Evolutionary conservation across 345 rosid species (phyloP).

Genomic region (Crucihimalaya himalaica): DNA sequence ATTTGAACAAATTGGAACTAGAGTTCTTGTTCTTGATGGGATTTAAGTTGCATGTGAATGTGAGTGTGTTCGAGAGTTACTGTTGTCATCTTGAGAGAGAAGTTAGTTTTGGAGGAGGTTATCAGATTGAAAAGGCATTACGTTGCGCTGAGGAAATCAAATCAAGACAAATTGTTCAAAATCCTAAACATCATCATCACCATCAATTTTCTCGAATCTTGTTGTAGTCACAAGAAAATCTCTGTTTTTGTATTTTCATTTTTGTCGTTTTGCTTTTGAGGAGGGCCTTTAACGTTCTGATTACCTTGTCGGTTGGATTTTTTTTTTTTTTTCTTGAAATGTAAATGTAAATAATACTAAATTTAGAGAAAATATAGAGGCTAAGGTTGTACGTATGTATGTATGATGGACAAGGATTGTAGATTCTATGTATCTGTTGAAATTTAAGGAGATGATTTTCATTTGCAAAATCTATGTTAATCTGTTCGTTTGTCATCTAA

Average conservation of each 20-base stretch:
- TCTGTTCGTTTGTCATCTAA: conserved; percentile 26
- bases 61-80: conserved; percentile 89
- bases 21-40: conserved; percentile 88
- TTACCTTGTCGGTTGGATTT: conserved; percentile 40
- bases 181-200: conserved; percentile 43
- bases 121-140: conserved; percentile 77
- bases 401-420: conserved; percentile 18
- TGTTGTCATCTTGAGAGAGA: conserved; percentile 89
- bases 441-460: background rate
- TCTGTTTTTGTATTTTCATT: background rate
- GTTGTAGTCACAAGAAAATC: conserved; percentile 41
- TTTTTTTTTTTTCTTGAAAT: background rate
- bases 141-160: conserved; percentile 88
- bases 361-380: conserved; percentile 20
- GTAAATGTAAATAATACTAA: conserved; percentile 33
- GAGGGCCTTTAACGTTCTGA: conserved; percentile 36
- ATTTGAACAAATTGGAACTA: conserved; percentile 71
- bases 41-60: conserved; percentile 83
- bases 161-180: conserved; percentile 55
- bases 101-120: conserved; percentile 86
- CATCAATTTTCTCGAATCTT: conserved; percentile 60
- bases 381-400: conserved; percentile 26
- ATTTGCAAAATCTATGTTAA: conserved; percentile 30
- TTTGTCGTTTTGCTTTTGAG: conserved; percentile 28
- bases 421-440: conserved; percentile 19